phyloP scores from a whole-genome alignment of 495 filamentous ascomycete species.

The Hypomontagnella monticulosa region DNA sequence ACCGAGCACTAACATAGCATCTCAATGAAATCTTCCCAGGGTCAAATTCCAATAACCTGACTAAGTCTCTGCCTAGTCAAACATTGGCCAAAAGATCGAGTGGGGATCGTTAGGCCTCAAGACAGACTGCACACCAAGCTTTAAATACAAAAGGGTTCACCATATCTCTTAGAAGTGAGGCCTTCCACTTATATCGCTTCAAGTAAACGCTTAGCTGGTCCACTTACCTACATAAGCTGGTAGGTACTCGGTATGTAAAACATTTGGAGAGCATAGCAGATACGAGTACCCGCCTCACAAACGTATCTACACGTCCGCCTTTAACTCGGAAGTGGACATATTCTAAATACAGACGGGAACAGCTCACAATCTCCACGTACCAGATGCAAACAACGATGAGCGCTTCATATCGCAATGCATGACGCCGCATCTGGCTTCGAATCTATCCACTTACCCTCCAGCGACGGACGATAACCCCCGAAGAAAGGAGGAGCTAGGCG shows the following conservation, averaged over 20 bases:
- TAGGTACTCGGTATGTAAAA: too few relatives aligned
- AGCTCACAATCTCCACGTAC: not conserved
- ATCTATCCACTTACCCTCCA: constrained; percentile 3
- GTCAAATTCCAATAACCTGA: too few relatives aligned
- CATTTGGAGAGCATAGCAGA: too few relatives aligned
- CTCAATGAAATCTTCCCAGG: too few relatives aligned
- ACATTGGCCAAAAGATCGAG: not conserved
- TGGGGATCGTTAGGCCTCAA: constrained; percentile 5
- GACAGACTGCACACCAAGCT: constrained; percentile 4
- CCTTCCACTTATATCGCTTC: constrained; percentile 1
- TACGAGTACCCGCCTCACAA: too few relatives aligned
- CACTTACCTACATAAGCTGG: too few relatives aligned
- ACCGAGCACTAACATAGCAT: too few relatives aligned
- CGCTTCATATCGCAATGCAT: not conserved
- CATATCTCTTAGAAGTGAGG: not conserved
- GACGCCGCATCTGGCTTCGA: constrained; percentile 7
- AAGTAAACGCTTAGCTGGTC: too few relatives aligned
- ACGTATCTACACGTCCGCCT: too few relatives aligned
- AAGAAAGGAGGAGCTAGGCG: constrained; percentile 1
- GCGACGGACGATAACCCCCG: not conserved
- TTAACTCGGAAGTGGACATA: too few relatives aligned
- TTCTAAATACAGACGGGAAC: not conserved
- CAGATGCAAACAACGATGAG: not conserved
- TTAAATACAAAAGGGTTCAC: not conserved
- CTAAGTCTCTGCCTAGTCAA: too few relatives aligned